A percentile compares a stretch with the other conserved stretches of the same genome.
Evolutionary conservation across 1,284 basidiomycete genomes (phyloP).

Genomic region (Exsudoporus floridanus): DNA sequence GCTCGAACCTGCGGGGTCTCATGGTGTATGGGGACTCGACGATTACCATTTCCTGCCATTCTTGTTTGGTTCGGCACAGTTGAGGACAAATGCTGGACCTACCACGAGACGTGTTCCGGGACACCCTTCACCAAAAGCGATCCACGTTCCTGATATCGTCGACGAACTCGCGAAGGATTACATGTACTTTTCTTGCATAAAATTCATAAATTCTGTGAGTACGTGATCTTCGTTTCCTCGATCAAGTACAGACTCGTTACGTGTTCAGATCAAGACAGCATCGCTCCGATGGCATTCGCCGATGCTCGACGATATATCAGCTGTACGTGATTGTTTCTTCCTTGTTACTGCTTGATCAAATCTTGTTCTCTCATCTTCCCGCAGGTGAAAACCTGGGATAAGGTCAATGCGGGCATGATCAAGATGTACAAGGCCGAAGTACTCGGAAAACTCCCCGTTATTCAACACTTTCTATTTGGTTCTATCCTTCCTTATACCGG

Average conservation of each 20-base stretch:
- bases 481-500: slow-evolving; percentile 76
- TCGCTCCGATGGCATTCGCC: slow-evolving; percentile 98
- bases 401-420: slow-evolving; percentile 96
- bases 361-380: neutral
- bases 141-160: slow-evolving; percentile 90
- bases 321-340: slow-evolving; percentile 46
- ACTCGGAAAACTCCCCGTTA: slow-evolving; percentile 91
- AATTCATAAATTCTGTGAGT: slow-evolving; percentile 92
- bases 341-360: neutral
- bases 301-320: slow-evolving; percentile 98
- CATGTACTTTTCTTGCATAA: slow-evolving; percentile 97
- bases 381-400: slow-evolving; percentile 93
- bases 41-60: slow-evolving; percentile 98
- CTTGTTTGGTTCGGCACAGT: slow-evolving; percentile 84
- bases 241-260: neutral
- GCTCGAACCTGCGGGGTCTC: slow-evolving; percentile 97
- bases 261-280: slow-evolving; percentile 86
- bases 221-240: neutral
- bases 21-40: slow-evolving; percentile 98
- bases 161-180: slow-evolving; percentile 91
- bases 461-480: slow-evolving; percentile 96
- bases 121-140: slow-evolving; percentile 87
- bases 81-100: slow-evolving; percentile 40
- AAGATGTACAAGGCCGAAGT: slow-evolving; percentile 99
- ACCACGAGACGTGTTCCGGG: slow-evolving; percentile 40